Evolutionary conservation across 1,139 yeast species (phyloP).

Genomic region (Pichia sp.): DNA sequence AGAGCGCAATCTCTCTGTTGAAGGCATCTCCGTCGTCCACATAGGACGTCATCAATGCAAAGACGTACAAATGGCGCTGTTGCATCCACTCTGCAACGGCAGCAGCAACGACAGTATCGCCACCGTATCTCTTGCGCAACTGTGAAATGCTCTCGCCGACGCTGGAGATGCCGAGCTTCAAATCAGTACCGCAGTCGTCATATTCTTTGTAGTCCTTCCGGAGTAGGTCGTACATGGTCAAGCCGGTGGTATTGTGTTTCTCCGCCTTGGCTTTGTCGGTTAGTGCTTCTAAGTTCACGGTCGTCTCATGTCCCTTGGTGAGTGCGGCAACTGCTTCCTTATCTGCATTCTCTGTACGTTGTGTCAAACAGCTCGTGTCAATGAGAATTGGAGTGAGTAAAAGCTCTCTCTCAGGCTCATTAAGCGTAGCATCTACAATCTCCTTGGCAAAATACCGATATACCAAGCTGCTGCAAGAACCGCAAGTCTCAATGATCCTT

Average conservation of each 20-base stretch:
- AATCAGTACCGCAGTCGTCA: conserved; percentile 30
- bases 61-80: conserved; percentile 21
- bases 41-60: not conserved
- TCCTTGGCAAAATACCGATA: not conserved
- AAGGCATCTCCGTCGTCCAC: not conserved
- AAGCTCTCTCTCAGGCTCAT: conserved; percentile 18
- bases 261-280: conserved; percentile 37
- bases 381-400: conserved; percentile 1
- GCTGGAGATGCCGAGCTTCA: conserved; percentile 56
- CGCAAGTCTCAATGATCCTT: conserved; percentile 51
- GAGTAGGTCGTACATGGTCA: conserved; percentile 53
- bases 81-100: conserved; percentile 11
- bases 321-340: not conserved
- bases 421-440: too few species aligned
- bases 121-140: not conserved
- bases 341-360: conserved; percentile 2
- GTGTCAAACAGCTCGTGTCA: conserved; percentile 1
- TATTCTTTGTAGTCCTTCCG: conserved; percentile 83
- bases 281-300: not conserved
- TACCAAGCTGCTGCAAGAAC: conserved; percentile 76
- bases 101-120: too few species aligned
- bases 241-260: conserved; percentile 57
- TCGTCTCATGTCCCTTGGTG: not conserved
- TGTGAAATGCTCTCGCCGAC: not conserved
- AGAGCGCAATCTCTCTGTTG: not conserved